Percentiles rank a stretch among this genome's conserved stretches.
Evolutionary conservation across 495 filamentous ascomycete genomes (phyloP).

Genomic region (Penicillium riverlandense): DNA sequence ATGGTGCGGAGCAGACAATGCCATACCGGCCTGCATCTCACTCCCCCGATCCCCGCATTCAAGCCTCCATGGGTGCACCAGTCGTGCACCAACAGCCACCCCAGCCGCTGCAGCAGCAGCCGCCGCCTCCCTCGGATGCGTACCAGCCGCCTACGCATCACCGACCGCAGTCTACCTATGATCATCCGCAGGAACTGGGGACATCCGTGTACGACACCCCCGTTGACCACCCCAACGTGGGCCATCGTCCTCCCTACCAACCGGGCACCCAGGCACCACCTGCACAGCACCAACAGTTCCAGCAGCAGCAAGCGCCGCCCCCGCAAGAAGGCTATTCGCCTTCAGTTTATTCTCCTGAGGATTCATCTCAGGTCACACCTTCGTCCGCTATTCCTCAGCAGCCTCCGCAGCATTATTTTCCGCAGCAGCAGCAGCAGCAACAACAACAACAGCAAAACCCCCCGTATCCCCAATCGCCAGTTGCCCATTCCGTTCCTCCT

Average conservation of each 20-base stretch:
- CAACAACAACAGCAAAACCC: constrained; percentile 18
- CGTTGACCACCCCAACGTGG: constrained; percentile 37
- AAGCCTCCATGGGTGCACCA: constrained; percentile 25
- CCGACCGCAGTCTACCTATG: constrained; percentile 66
- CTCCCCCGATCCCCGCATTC: constrained; percentile 38
- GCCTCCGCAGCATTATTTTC: constrained; percentile 22
- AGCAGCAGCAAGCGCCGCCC: constrained; percentile 27
- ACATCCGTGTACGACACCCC: constrained; percentile 82
- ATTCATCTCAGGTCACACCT: constrained; percentile 29
- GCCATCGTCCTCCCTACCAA: constrained; percentile 40
- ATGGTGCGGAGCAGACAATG: constrained; percentile 27
- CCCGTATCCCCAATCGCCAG: constrained; percentile 36
- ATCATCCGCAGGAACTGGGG: constrained; percentile 74
- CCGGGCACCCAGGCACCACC: constrained; percentile 31
- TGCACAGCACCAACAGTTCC: constrained; percentile 30
- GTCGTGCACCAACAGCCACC: constrained; percentile 24
- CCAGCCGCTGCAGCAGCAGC: constrained; percentile 14
- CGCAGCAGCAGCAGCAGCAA: constrained; percentile 34
- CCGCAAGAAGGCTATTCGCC: constrained; percentile 47
- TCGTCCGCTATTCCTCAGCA: constrained; percentile 21
- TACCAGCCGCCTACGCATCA: constrained; percentile 36
- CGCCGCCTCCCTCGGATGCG: constrained; percentile 31
- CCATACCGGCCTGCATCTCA: constrained; percentile 32
- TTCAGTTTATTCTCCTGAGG: constrained; percentile 53
- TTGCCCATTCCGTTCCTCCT: constrained; percentile 41